Conservation (phyloP, 78 protist species). For the Protostelium mycophagum region DNA sequence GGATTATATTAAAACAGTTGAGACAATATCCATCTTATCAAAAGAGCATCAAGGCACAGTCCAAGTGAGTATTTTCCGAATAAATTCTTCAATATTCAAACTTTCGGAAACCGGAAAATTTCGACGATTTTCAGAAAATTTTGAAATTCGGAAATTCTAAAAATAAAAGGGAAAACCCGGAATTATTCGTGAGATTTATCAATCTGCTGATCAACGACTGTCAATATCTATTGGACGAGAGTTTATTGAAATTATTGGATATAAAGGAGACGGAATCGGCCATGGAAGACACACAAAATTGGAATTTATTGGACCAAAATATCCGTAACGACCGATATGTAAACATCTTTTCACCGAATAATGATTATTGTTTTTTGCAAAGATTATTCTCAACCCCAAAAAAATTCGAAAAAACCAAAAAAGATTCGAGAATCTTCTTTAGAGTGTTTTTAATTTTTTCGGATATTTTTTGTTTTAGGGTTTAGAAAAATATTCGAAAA, state of each 20-base stretch:
- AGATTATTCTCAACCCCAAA: no score
- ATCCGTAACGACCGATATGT: background rate
- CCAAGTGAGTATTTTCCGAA: slow-evolving; percentile 4
- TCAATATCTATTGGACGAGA: slow-evolving; percentile 53
- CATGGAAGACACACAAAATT: background rate
- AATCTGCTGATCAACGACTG: slow-evolving; percentile 61
- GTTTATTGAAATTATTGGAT: slow-evolving; percentile 28
- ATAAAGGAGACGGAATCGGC: slow-evolving; percentile 17
- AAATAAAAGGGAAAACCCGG: background rate
- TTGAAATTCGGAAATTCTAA: background rate
- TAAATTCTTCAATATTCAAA: background rate
- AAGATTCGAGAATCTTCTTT: background rate
- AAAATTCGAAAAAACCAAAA: no score
- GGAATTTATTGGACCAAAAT: slow-evolving; percentile 19
- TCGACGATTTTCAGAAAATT: no score
- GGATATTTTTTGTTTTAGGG: slow-evolving; percentile 9
- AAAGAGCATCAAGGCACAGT: slow-evolving; percentile 14
- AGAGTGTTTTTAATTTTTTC: background rate
- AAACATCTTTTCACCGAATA: background rate
- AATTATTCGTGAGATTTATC: slow-evolving; percentile 31
- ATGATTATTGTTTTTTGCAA: no score
- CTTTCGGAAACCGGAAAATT: background rate
- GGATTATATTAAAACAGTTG: slow-evolving; percentile 29
- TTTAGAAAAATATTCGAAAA: slow-evolving; percentile 34
- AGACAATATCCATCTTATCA: slow-evolving; percentile 40